Base-by-base conservation (phyloP, 495 filamentous ascomycete species). In the Margaritispora aquatica region DNA sequence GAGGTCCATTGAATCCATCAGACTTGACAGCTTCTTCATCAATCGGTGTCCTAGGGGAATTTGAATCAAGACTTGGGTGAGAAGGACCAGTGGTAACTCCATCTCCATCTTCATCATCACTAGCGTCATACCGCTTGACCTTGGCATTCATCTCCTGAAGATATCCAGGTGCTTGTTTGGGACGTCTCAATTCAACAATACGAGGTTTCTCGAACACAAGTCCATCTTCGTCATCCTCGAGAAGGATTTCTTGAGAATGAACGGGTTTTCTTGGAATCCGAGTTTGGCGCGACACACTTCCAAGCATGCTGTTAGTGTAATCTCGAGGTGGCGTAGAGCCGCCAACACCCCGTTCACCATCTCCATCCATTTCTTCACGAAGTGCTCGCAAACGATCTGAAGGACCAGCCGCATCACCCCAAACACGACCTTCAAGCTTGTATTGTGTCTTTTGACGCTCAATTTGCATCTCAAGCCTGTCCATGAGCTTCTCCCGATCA, bases 371-470 rank as follows among this genome's bases (percentile, higher is more conserved):
- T 70, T 88, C 83, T 72, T 97, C 95, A 27, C 94, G 87, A 22
- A 97, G 76, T 63, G 96, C 94, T 60, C 94, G 88, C 29, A 98
- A 71, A 69, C 91, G 84, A 73, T 98, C 93, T 60, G 91, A 96
- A 26, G 94, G 93, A 26, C 87, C 88, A 55, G 82, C 73, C 66
- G 86, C 75, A 66, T 92, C 89, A 54, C 90, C 87, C 90, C 93
- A 96, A 20, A 92, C 87, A 73, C 89, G 91, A 62, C 94, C 94
- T 70, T 97, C 94, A 19, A 98, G 84, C 77, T 97, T 96, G 74
- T 91, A 96, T 70, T 97, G 92, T 3, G 94, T 97, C 80, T 98
- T 98, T 63, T 96, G 93, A 48, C 95, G 77, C 73, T 97, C 94
- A 19, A 98, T 82, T 70, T 97, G 94, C 74, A 87, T 92, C 70